Evolutionary conservation across 2,329 filamentous ascomycete genomes (phyloP), one percentile per base, ranked within the genome.

Genomic region (Zarea fungicola): DNA sequence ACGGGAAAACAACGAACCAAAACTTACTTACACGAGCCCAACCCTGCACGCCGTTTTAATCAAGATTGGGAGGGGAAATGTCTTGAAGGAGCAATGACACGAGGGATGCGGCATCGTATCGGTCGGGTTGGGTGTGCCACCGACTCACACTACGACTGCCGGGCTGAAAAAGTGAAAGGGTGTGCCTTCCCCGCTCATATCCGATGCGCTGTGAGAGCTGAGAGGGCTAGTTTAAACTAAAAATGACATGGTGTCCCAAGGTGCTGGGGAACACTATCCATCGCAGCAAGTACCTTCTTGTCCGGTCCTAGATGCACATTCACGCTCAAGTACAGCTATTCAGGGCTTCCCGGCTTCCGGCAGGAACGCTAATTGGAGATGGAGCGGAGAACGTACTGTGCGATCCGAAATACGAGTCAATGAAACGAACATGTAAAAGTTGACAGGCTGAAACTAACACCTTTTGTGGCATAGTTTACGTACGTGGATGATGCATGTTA

Each of bases 341-440:
- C n/a, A n/a, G 26, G 26, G 28, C 22, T 23, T 14, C 21, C 42
- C 31, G 42, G 42, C 22, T 19, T 22, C 42, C 42, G 42, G 34
- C 35, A 40, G 22, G 32, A 31, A 34, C 35, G 35, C 44, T 47
- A 25, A 47, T 16, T 6, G 19, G 14, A 14, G 26, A 32, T 31
- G 26, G 11, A 34, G 44, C 35, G 36, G 44, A 47, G 44, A 14
- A 28, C 22, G 3, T 13, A 21, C 18, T 4, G 23, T 31, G 28
- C 28, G 36, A 28, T 26, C 19, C 44, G 44, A 47, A 41, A 41
- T 40, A 47, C 44, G 44, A 47, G 19, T 9, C n/a, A 18, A 31
- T n/a, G n/a, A n/a, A n/a, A n/a, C n/a, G n/a, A n/a, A n/a, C n/a
- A n/a, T n/a, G n/a, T n/a, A n/a, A n/a, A n/a, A n/a, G n/a, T n/a